Conservation (phyloP, 2,329 filamentous ascomycete genomes). For the Elsinoe fawcettii region DNA sequence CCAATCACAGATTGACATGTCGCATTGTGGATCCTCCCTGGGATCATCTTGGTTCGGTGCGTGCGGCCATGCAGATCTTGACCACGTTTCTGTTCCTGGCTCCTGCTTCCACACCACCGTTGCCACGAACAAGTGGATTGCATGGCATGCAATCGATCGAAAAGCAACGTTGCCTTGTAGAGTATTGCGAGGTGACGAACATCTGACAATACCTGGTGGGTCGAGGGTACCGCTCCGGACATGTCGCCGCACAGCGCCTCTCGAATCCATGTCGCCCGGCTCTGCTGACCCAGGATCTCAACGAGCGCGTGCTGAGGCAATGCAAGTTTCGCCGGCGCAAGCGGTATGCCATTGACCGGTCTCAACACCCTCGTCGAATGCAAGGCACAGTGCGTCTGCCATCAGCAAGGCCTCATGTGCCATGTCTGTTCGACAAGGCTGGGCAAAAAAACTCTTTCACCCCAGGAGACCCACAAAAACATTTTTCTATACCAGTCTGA, state of each 20-base stretch:
- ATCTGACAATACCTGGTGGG: background rate
- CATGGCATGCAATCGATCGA: background rate
- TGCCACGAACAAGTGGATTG: background rate
- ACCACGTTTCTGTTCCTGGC: background rate
- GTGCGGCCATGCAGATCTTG: background rate
- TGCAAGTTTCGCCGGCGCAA: background rate
- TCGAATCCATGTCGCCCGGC: background rate
- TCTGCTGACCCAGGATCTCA: background rate
- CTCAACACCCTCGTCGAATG: background rate
- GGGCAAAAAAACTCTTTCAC: background rate
- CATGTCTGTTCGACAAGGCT: background rate
- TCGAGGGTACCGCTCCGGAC: background rate
- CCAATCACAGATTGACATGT: slow-evolving; percentile 1
- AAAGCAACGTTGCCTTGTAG: background rate
- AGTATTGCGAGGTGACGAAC: background rate
- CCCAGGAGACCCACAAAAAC: background rate
- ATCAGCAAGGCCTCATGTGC: background rate
- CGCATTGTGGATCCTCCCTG: background rate
- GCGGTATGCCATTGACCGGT: background rate
- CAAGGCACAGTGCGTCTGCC: background rate
- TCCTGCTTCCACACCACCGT: background rate
- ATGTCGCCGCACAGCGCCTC: background rate
- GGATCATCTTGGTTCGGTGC: background rate
- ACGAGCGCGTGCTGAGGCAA: background rate
- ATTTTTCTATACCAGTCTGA: background rate